Evolutionary conservation across 2,329 filamentous ascomycete genomes (phyloP).

Genomic region (Knoxdaviesia capensis): DNA sequence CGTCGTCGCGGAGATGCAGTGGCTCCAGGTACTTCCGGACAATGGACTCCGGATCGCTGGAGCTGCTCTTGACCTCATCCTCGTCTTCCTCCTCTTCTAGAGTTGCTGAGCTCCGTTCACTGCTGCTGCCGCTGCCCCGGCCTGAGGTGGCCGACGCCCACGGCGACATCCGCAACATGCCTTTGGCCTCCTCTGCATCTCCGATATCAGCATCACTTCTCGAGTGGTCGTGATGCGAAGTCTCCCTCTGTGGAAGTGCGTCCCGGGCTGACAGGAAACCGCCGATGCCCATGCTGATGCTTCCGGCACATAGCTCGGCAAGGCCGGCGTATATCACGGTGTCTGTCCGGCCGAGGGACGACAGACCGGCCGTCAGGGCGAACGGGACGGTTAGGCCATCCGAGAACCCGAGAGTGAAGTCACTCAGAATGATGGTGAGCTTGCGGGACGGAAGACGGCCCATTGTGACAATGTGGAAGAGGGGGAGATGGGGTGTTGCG

Average conservation of each 20-base stretch:
- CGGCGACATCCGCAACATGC: background rate
- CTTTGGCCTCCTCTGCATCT: background rate
- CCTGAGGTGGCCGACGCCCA: background rate
- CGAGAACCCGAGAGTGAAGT: slow-evolving; percentile 53
- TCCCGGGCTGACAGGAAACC: slow-evolving; percentile 42
- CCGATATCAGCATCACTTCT: background rate
- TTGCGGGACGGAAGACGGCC: background rate
- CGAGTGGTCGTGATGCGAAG: background rate
- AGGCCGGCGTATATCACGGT: slow-evolving; percentile 48
- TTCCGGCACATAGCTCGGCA: slow-evolving; percentile 50
- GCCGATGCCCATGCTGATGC: slow-evolving; percentile 55
- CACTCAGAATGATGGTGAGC: slow-evolving; percentile 21
- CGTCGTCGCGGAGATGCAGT: slow-evolving; percentile 9
- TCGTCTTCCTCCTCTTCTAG: slow-evolving; percentile 2
- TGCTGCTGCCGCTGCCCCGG: background rate
- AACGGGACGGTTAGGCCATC: slow-evolving; percentile 61
- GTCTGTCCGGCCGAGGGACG: slow-evolving; percentile 35
- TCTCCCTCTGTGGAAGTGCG: slow-evolving; percentile 6
- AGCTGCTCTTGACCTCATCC: background rate
- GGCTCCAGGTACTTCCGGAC: slow-evolving; percentile 14
- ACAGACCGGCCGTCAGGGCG: slow-evolving; percentile 50
- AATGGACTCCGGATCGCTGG: slow-evolving; percentile 6
- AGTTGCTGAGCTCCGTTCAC: slow-evolving; percentile 3
- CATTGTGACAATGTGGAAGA: background rate
- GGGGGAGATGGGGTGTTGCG: too few species aligned